phyloP scores from a whole-genome alignment of 1,284 basidiomycete species.

The Naganishia liquefaciens region DNA sequence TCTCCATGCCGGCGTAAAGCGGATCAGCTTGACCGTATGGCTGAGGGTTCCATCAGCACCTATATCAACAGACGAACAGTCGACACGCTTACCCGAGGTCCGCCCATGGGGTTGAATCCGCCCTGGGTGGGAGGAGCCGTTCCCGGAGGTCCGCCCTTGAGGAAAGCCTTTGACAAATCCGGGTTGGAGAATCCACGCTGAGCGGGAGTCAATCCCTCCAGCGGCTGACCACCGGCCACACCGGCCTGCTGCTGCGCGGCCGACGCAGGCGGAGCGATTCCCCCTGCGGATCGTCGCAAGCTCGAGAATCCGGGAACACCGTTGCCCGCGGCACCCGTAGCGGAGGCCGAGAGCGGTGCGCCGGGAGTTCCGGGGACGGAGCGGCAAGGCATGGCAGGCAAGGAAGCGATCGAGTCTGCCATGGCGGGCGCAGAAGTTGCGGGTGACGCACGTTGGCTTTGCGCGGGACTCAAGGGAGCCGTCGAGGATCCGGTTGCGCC shows the following conservation, averaged over 20 bases:
- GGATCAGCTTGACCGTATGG: slow-evolving; percentile 50
- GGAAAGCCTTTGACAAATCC: slow-evolving; percentile 58
- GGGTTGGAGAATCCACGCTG: slow-evolving; percentile 55
- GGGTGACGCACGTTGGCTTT: slow-evolving; percentile 30
- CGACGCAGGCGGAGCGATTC: slow-evolving; percentile 35
- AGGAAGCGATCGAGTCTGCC: slow-evolving; percentile 51
- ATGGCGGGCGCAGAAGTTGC: slow-evolving; percentile 41
- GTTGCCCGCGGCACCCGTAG: background rate
- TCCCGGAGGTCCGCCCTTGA: slow-evolving; percentile 72
- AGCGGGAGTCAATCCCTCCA: slow-evolving; percentile 46
- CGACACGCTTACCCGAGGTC: slow-evolving; percentile 17
- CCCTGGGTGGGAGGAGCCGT: slow-evolving; percentile 41
- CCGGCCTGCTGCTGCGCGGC: slow-evolving; percentile 11
- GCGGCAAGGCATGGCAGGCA: slow-evolving; percentile 53
- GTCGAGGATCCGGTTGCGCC: background rate
- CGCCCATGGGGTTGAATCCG: slow-evolving; percentile 21
- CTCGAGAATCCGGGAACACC: slow-evolving; percentile 34
- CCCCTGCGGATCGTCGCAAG: slow-evolving; percentile 40
- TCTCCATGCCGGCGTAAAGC: slow-evolving; percentile 45
- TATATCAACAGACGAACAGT: background rate
- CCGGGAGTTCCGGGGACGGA: slow-evolving; percentile 51
- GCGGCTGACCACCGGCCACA: slow-evolving; percentile 33
- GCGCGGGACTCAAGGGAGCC: slow-evolving; percentile 18
- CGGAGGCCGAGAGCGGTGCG: slow-evolving; percentile 35
- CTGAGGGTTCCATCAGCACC: slow-evolving; percentile 39